Percentiles rank a stretch among this genome's conserved stretches.
phyloP scores from a whole-genome alignment of 2,329 filamentous ascomycete species.

The Cercospora brassicicola region DNA sequence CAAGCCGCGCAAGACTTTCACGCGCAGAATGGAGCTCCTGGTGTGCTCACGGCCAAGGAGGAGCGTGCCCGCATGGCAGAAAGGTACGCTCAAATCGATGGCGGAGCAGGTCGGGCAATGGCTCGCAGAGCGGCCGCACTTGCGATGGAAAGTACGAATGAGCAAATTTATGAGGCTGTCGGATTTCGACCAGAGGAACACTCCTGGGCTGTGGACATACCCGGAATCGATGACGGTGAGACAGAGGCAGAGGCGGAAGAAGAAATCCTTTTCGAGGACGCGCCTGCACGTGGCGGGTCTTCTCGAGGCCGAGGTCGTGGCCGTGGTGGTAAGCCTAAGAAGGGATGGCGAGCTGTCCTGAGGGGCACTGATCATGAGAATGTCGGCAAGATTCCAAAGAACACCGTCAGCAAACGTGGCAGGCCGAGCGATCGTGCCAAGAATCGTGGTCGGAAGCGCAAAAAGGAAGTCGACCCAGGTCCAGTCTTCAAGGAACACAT shows the following conservation, averaged over 20 bases:
- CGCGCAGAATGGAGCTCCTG: slow-evolving; percentile 18
- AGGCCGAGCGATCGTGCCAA: slow-evolving; percentile 27
- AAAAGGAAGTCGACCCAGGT: slow-evolving; percentile 65
- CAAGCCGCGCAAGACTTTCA: slow-evolving; percentile 22
- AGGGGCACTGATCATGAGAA: slow-evolving; percentile 40
- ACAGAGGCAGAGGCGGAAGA: slow-evolving; percentile 11
- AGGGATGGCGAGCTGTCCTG: slow-evolving; percentile 37
- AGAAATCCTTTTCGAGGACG: slow-evolving; percentile 7
- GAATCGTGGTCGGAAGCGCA: slow-evolving; percentile 38
- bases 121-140: slow-evolving; percentile 7
- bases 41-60: slow-evolving; percentile 3
- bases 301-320: slow-evolving; percentile 18
- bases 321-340: slow-evolving; percentile 28
- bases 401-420: slow-evolving; percentile 13
- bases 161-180: background rate
- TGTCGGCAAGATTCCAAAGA: slow-evolving; percentile 19
- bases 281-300: slow-evolving; percentile 5
- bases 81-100: slow-evolving; percentile 3
- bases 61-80: background rate
- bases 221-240: slow-evolving; percentile 9
- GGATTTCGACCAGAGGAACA: slow-evolving; percentile 10
- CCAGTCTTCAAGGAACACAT: slow-evolving; percentile 70
- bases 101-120: slow-evolving; percentile 9
- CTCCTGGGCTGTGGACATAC: slow-evolving; percentile 12
- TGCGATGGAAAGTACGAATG: background rate